These are phyloP conservation scores for Mesembryanthemum crystallinum DNA, from an alignment of 148 eudicot genomes.

Conservation along the genomic window DNA sequence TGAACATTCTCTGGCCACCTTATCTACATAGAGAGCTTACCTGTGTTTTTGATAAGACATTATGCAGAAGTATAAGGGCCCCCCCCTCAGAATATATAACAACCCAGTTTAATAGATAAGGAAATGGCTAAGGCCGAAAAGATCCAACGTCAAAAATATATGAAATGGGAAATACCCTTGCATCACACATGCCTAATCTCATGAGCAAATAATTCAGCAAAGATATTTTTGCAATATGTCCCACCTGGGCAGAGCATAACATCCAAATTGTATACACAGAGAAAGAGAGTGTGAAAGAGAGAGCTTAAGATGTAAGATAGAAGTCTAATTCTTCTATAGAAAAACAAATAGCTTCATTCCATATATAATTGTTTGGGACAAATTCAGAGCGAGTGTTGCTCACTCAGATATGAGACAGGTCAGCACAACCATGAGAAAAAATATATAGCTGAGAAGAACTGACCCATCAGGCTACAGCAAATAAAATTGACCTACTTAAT, in stretches of 20 bases:
- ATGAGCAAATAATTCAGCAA: conserved; percentile 3
- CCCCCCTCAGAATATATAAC: conserved; percentile 14
- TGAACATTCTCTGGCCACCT: conserved; percentile 15
- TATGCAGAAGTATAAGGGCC: conserved; percentile 2
- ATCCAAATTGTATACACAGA: conserved; percentile 11
- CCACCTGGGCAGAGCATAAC: conserved; percentile 14
- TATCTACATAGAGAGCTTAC: conserved; percentile 16
- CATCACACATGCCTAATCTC: conserved; percentile 34
- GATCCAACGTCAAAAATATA: conserved; percentile 5
- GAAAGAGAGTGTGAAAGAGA: neutral
- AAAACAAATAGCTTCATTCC: neutral
- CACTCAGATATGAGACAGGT: too few relatives aligned
- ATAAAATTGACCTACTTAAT: conserved; percentile 9
- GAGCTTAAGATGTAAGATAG: neutral
- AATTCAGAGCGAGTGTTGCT: too few relatives aligned
- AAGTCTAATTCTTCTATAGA: conserved; percentile 7
- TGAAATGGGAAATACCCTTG: conserved; percentile 12
- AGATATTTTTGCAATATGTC: conserved; percentile 25
- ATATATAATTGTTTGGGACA: neutral
- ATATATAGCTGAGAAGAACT: neutral
- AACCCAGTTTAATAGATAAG: conserved; percentile 27
- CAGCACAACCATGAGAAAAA: too few relatives aligned
- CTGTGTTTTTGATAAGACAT: conserved; percentile 7
- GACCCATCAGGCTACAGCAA: neutral
- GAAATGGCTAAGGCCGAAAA: conserved; percentile 23